Evolutionary conservation across 306 rosid species (phyloP).

Genomic region (Phaseolus lunatus): DNA sequence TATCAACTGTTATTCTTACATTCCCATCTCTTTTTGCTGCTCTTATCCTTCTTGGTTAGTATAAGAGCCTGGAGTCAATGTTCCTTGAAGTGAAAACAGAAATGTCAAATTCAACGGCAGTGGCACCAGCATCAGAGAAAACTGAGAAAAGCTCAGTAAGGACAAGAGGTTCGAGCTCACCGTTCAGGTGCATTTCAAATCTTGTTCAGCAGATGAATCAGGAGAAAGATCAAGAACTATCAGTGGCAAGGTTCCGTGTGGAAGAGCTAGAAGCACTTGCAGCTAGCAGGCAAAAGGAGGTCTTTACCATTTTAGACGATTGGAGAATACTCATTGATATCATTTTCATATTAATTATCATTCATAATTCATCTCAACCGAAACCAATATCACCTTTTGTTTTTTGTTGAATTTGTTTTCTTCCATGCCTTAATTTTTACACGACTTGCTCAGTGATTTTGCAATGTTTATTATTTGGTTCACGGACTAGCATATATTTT

Average conservation of each 20-base stretch:
- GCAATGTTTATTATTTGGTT: not conserved
- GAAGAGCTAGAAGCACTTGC: conserved; percentile 84
- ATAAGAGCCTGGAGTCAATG: conserved; percentile 87
- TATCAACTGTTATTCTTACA: conserved; percentile 42
- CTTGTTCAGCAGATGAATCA: conserved; percentile 88
- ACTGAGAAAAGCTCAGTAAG: conserved; percentile 69
- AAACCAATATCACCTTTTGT: conserved; percentile 24
- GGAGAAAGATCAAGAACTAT: conserved; percentile 92
- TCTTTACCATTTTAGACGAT: conserved; percentile 38
- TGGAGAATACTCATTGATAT: conserved; percentile 18
- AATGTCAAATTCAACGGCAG: conserved; percentile 55
- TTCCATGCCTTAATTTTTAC: not conserved
- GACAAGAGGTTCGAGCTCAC: conserved; percentile 90
- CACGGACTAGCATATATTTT: not conserved
- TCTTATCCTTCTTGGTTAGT: conserved; percentile 60
- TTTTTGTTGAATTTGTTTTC: not conserved
- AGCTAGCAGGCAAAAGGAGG: conserved; percentile 85
- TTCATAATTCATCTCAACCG: conserved; percentile 10
- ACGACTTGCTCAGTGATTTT: not conserved
- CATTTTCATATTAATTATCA: conserved; percentile 23
- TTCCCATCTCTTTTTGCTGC: conserved; percentile 36
- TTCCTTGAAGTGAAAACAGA: conserved; percentile 77
- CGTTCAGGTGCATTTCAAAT: conserved; percentile 91
- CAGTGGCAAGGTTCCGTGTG: conserved; percentile 64
- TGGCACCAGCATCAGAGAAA: conserved; percentile 56